phyloP scores from a whole-genome alignment of 306 rosid species.

The Phaseolus lunatus region DNA sequence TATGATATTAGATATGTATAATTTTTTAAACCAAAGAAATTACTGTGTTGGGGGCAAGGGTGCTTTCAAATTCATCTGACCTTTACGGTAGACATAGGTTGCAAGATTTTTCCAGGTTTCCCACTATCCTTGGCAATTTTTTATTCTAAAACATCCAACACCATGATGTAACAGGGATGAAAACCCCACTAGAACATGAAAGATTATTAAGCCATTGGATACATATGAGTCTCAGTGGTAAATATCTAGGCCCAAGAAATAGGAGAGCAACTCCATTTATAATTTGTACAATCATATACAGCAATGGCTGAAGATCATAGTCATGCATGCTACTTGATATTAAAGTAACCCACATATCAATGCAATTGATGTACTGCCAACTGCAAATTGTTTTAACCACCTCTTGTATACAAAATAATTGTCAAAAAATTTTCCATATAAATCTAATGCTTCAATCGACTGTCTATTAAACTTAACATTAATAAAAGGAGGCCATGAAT shows the following conservation, averaged over 20 bases:
- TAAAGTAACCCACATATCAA: slow-evolving; percentile 86
- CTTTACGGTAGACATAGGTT: slow-evolving; percentile 64
- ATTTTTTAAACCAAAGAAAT: neutral
- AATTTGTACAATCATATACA: slow-evolving; percentile 71
- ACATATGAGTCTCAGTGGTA: slow-evolving; percentile 87
- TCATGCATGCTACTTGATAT: slow-evolving; percentile 63
- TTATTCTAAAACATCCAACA: slow-evolving; percentile 78
- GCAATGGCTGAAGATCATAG: slow-evolving; percentile 75
- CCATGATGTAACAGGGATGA: slow-evolving; percentile 85
- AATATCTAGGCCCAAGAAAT: slow-evolving; percentile 94
- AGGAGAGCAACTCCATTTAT: slow-evolving; percentile 77
- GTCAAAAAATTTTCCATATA: slow-evolving; percentile 37
- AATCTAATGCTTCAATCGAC: slow-evolving; percentile 3
- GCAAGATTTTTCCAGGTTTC: slow-evolving; percentile 62
- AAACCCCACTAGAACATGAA: slow-evolving; percentile 78
- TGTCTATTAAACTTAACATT: neutral
- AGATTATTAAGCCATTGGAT: slow-evolving; percentile 87
- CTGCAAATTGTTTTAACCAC: slow-evolving; percentile 77
- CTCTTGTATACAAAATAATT: slow-evolving; percentile 65
- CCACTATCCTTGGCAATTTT: slow-evolving; percentile 69
- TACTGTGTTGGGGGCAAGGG: neutral
- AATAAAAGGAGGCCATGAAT: slow-evolving; percentile 33
- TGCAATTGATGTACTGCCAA: slow-evolving; percentile 80
- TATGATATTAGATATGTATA: slow-evolving; percentile 5
- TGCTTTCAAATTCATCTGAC: slow-evolving; percentile 45